Evolutionary conservation across 164 flowering plant species (phyloP).

Genomic region (Stephania japonica): DNA sequence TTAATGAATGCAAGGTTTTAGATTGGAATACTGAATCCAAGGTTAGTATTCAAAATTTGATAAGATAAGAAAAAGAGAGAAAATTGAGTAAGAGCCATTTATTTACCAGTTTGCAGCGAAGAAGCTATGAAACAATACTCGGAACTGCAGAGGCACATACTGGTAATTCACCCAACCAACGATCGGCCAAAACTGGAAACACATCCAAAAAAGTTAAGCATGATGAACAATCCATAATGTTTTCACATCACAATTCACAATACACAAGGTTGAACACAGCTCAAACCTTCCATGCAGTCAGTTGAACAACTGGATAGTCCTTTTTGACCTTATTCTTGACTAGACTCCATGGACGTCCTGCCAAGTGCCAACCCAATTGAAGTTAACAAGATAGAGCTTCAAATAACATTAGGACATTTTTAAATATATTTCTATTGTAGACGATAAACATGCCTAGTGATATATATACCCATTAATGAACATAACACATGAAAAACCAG

Average conservation of each 20-base stretch:
- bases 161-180: conserved; percentile 74
- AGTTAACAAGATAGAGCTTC: neutral
- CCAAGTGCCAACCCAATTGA: conserved; percentile 29
- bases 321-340: conserved; percentile 53
- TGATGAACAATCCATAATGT: neutral
- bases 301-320: conserved; percentile 61
- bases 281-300: conserved; percentile 72
- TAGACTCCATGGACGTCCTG: conserved; percentile 63
- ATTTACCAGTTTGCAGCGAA: conserved; percentile 69
- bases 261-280: neutral
- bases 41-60: neutral
- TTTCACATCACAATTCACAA: neutral
- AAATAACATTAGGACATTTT: neutral
- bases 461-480: neutral
- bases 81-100: neutral
- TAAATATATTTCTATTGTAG: neutral
- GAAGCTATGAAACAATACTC: conserved; percentile 68
- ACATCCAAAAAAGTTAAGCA: neutral
- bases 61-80: conserved; percentile 4
- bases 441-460: neutral
- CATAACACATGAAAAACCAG: neutral
- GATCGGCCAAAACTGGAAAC: conserved; percentile 74
- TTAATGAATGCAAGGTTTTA: too few species aligned
- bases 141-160: conserved; percentile 71
- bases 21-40: neutral